Conservation (phyloP, 2,329 filamentous ascomycete genomes). For the Dactylellina drechsleri region DNA sequence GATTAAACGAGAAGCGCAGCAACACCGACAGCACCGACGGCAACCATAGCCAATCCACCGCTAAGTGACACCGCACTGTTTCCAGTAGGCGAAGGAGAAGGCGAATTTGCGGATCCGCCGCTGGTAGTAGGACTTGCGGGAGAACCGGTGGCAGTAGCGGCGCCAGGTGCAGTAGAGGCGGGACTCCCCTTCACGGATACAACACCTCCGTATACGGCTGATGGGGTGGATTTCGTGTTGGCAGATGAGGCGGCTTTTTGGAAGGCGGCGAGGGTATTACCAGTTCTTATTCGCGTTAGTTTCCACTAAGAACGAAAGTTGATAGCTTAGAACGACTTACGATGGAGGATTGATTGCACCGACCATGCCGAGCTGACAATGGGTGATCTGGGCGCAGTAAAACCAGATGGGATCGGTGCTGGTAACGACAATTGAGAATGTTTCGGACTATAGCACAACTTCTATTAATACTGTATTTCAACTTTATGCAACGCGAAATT, state of each 20-base stretch:
- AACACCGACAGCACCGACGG: conserved; percentile 17
- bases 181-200: conserved; percentile 28
- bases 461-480: not conserved
- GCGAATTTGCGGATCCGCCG: not conserved
- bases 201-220: conserved; percentile 29
- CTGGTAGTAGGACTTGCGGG: not conserved
- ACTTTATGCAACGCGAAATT: not conserved
- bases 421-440: conserved; percentile 77
- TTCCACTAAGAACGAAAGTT: not conserved
- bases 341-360: conserved; percentile 45
- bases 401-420: conserved; percentile 60
- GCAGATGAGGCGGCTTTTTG: conserved; percentile 26
- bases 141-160: conserved; percentile 5
- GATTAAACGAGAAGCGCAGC: conserved; percentile 23
- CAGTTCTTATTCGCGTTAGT: conserved; percentile 9
- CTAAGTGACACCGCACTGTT: conserved; percentile 6
- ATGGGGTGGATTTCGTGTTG: conserved; percentile 14
- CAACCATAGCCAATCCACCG: conserved; percentile 1
- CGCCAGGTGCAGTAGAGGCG: conserved; percentile 36
- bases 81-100: conserved; percentile 13
- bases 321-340: conserved; percentile 10
- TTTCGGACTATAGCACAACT: conserved; percentile 58
- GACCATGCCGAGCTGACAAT: conserved; percentile 50
- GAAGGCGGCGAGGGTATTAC: conserved; percentile 48
- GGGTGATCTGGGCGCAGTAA: conserved; percentile 27